Evolutionary conservation across 495 filamentous ascomycete genomes (phyloP).

Genomic region (Trichoderma virens): DNA sequence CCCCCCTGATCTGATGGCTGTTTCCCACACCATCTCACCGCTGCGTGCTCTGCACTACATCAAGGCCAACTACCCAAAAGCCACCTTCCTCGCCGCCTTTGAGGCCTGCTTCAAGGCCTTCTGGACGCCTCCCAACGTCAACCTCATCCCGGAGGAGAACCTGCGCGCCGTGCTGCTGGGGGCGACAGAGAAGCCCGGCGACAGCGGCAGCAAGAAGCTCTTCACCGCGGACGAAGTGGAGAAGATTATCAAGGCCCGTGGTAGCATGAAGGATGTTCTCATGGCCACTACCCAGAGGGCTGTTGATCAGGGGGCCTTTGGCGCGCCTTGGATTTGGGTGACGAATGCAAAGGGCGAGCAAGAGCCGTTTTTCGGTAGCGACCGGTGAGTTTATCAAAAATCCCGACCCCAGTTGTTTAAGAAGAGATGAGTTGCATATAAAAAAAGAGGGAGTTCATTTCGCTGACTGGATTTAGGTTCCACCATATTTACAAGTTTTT

Average conservation of each 20-base stretch:
- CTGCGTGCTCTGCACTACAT: conserved; percentile 59
- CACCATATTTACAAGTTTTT: conserved; percentile 35
- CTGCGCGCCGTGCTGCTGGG: conserved; percentile 22
- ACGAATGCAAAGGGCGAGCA: conserved; percentile 45
- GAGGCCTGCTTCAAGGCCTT: conserved; percentile 30
- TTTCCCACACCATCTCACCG: conserved; percentile 34
- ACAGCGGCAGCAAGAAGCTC: conserved; percentile 1
- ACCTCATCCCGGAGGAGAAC: conserved; percentile 20
- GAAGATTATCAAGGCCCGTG: conserved; percentile 40
- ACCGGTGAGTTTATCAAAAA: conserved; percentile 49
- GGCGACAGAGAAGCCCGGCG: conserved; percentile 10
- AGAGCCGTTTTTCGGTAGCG: conserved; percentile 73
- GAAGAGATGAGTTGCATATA: background rate
- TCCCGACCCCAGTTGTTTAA: conserved; percentile 14
- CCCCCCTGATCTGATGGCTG: conserved; percentile 33
- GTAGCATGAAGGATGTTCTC: conserved; percentile 52
- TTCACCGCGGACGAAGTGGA: conserved; percentile 31
- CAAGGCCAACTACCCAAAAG: conserved; percentile 40
- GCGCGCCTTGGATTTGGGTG: conserved; percentile 71
- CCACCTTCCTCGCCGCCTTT: conserved; percentile 21
- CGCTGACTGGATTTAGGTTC: conserved; percentile 17
- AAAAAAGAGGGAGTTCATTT: background rate
- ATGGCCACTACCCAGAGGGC: conserved; percentile 50
- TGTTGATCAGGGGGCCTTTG: conserved; percentile 60
- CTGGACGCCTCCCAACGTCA: conserved; percentile 30